Conservation (phyloP, 73 alveolate genomes). For the Blepharisma stoltei region DNA sequence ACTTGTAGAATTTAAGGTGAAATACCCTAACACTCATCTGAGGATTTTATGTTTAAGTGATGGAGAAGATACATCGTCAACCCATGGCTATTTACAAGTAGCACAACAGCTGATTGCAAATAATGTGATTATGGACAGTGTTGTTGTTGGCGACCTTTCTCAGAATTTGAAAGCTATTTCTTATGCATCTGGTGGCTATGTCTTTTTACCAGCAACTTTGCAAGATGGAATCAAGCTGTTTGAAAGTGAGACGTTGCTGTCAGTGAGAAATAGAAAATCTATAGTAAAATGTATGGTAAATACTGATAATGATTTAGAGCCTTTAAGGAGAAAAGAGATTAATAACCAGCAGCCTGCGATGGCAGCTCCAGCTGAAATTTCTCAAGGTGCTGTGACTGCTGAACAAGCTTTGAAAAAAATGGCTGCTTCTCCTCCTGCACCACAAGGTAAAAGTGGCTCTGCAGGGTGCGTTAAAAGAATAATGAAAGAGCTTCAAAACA, state of each 20-base stretch:
- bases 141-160: slow-evolving; percentile 38
- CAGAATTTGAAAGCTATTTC: slow-evolving; percentile 40
- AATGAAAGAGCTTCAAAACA: slow-evolving; percentile 31
- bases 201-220: slow-evolving; percentile 38
- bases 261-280: slow-evolving; percentile 29
- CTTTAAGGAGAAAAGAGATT: not conserved
- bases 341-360: slow-evolving; percentile 28
- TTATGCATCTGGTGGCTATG: slow-evolving; percentile 48
- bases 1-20: slow-evolving; percentile 26
- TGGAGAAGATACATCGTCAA: slow-evolving; percentile 52
- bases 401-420: slow-evolving; percentile 5
- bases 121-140: slow-evolving; percentile 41
- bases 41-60: slow-evolving; percentile 53
- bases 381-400: slow-evolving; percentile 25
- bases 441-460: too few relatives aligned
- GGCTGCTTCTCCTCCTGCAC: too few relatives aligned
- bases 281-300: slow-evolving; percentile 25
- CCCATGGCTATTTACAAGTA: slow-evolving; percentile 28
- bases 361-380: not conserved
- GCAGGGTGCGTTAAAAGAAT: slow-evolving; percentile 29
- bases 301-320: slow-evolving; percentile 19
- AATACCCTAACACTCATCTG: slow-evolving; percentile 45
- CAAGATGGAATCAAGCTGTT: slow-evolving; percentile 41
- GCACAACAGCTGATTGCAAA: slow-evolving; percentile 30
- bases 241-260: slow-evolving; percentile 40